Percentiles rank a stretch among this genome's conserved stretches.
These are phyloP conservation scores for Hyaloperonospora brassicae DNA, from an alignment of 352 stramenopile genomes.

Conservation along the genomic window DNA sequence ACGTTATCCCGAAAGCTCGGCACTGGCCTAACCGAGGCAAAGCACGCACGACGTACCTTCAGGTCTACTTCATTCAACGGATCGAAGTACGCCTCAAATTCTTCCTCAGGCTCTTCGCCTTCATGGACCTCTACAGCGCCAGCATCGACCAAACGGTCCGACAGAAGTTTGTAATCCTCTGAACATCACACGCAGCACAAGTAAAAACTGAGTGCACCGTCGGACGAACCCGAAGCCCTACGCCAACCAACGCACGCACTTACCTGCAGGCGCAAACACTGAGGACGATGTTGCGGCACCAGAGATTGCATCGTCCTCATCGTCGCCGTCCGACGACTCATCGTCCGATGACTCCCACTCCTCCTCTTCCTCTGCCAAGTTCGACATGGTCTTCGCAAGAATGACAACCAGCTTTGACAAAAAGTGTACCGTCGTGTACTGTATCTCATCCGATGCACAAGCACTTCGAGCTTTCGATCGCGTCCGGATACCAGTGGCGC, in stretches of 20 bases:
- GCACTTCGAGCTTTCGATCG: conserved; percentile 46
- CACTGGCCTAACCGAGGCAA: neutral
- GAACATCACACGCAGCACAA: conserved; percentile 10
- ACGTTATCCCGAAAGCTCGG: neutral
- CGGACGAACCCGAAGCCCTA: neutral
- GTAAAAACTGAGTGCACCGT: conserved; percentile 3
- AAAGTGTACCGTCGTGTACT: conserved; percentile 64
- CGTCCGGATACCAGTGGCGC: conserved; percentile 32
- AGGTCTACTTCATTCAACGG: conserved; percentile 71
- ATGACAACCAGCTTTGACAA: conserved; percentile 70
- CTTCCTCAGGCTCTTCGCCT: conserved; percentile 55
- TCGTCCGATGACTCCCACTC: conserved; percentile 70
- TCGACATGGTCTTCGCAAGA: conserved; percentile 58
- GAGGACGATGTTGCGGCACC: conserved; percentile 27
- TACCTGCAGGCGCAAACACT: conserved; percentile 70
- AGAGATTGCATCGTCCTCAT: conserved; percentile 26
- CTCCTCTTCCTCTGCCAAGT: conserved; percentile 69
- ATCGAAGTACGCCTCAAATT: conserved; percentile 77
- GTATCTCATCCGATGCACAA: conserved; percentile 22
- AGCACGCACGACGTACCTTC: conserved; percentile 38
- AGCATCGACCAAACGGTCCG: conserved; percentile 44
- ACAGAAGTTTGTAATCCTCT: conserved; percentile 68
- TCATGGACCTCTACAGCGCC: conserved; percentile 30
- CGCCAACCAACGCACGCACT: neutral
- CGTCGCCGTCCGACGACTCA: conserved; percentile 60